phyloP scores from a whole-genome alignment of 2,329 filamentous ascomycete genomes.

The Alternaria sp. region DNA sequence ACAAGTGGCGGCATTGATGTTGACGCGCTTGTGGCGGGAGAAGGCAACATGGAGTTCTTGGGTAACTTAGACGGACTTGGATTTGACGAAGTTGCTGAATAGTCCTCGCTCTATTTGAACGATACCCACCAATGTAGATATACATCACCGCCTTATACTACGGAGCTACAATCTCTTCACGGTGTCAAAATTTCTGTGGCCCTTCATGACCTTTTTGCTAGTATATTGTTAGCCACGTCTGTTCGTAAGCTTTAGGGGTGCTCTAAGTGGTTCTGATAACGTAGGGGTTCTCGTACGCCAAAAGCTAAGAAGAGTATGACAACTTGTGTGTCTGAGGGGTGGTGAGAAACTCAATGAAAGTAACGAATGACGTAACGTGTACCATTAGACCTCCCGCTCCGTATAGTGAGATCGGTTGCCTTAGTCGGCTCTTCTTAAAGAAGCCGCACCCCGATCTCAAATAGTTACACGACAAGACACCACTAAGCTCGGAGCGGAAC shows the following conservation, averaged over 20 bases:
- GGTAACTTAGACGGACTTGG: slow-evolving; percentile 63
- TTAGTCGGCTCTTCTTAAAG: not conserved
- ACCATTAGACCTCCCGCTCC: not conserved
- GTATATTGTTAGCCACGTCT: not conserved
- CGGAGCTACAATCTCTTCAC: not conserved
- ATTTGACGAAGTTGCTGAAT: slow-evolving; percentile 37
- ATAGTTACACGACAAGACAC: too few species aligned
- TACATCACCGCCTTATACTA: not conserved
- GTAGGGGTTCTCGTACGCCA: not conserved
- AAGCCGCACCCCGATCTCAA: too few species aligned
- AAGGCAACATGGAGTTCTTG: slow-evolving; percentile 71
- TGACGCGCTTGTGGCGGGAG: slow-evolving; percentile 70
- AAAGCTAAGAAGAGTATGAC: not conserved
- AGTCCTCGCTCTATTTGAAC: not conserved
- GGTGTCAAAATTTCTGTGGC: not conserved
- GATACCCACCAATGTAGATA: not conserved
- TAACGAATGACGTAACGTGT: not conserved
- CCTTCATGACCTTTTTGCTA: not conserved
- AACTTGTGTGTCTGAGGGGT: not conserved
- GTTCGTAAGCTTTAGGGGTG: not conserved
- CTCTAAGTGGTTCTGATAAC: not conserved
- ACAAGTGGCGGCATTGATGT: slow-evolving; percentile 87
- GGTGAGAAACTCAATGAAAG: not conserved
- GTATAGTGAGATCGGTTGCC: not conserved
- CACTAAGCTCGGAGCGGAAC: fast-evolving